Conservation (phyloP, 192 early-diverging fungal genomes). For the Coemansia sp. region DNA sequence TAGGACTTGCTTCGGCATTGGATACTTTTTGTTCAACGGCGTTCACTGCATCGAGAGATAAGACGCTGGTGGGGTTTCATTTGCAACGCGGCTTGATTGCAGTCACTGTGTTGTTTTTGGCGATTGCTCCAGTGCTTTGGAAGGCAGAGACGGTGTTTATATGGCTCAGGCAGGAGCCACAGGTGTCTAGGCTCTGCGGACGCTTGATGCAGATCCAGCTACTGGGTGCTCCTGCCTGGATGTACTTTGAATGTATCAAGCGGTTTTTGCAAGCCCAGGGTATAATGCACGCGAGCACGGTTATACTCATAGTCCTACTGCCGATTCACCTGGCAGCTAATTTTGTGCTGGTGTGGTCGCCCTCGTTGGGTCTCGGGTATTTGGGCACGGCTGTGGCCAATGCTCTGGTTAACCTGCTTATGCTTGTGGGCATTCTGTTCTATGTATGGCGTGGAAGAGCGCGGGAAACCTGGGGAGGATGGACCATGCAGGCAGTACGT, state of each 20-base stretch:
- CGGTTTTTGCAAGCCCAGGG: constrained; percentile 88
- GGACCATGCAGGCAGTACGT: constrained; percentile 45
- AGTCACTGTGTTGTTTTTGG: constrained; percentile 61
- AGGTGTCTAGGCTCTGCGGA: constrained; percentile 65
- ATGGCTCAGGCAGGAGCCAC: constrained; percentile 68
- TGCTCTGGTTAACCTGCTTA: constrained; percentile 70
- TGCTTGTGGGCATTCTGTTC: constrained; percentile 58
- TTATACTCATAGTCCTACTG: constrained; percentile 63
- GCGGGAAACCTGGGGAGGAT: constrained; percentile 65
- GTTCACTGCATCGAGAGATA: constrained; percentile 64
- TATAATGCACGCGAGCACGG: constrained; percentile 81
- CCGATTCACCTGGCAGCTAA: constrained; percentile 73
- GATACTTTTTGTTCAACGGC: constrained; percentile 75
- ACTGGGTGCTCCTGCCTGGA: constrained; percentile 68
- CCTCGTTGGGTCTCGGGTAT: constrained; percentile 64
- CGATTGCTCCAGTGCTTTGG: constrained; percentile 69
- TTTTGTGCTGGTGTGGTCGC: constrained; percentile 78
- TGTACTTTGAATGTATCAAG: constrained; percentile 83
- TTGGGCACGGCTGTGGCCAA: constrained; percentile 84
- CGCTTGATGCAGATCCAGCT: constrained; percentile 66
- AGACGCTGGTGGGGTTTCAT: constrained; percentile 67
- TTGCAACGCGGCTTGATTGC: constrained; percentile 80
- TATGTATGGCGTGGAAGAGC: constrained; percentile 61
- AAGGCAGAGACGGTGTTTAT: constrained; percentile 66
- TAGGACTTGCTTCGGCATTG: constrained; percentile 68